Base-by-base conservation (phyloP, 257 asterid genomes). In the Solanum chiquidenum region DNA sequence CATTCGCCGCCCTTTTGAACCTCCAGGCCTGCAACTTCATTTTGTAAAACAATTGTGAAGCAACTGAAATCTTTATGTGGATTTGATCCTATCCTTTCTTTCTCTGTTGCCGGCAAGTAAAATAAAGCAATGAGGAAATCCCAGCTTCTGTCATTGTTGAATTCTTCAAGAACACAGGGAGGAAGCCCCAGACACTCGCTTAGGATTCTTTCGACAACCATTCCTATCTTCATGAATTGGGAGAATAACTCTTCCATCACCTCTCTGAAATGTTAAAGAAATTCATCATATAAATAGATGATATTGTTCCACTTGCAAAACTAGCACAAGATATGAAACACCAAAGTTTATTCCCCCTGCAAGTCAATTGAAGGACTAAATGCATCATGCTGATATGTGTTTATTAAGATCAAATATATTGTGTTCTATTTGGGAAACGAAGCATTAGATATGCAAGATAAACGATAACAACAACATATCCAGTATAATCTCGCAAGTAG, bases 131-230 rank as follows among this genome's bases (percentile, higher is more conserved):
- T 90, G 93, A 94, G 89, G 90, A 95, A 85, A 84, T 94, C 98
- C 92, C 93, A 93, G 89, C 90, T 91, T 73, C 95, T 87, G 18
- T 94, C 96, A 6, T 34, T 4, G 58, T 93, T 93, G 89, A 92
- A 91, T 33, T 92, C 91, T 84, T 91, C 90, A 87, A 94, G 83
- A 88, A 89, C 92, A 85, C 79, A 77, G 0, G 89, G 64, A 8
- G 95, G 94, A 14, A 94, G 92, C 27, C 92, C 95, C 85, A 94
- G 83, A 71, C 95, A 94, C 12, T 92, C 96, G 68, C 91, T 93
- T 71, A 94, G 12, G 58, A 94, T 90, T n/a, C 90, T 86, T 90
- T 93, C 94, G 2, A 93, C 29, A 3, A 94, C 9, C 25, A 84
- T 84, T 1, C 92, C 93, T 0, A 89, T 89, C 87, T 90, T 91